phyloP scores from a whole-genome alignment of 257 asterid genomes.

The Osmanthus fragrans region DNA sequence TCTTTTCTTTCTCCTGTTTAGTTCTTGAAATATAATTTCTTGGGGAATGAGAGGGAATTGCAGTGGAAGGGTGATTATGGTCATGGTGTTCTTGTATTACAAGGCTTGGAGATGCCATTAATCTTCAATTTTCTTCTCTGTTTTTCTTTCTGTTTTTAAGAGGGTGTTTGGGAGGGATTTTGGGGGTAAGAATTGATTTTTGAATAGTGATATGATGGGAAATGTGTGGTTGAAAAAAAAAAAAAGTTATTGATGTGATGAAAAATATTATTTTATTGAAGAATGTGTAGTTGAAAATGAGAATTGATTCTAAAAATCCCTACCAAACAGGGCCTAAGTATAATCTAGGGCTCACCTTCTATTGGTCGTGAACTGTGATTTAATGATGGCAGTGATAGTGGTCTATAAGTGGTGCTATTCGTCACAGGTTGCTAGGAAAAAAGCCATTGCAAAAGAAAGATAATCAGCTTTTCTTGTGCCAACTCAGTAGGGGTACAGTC shows the following conservation, averaged over 20 bases:
- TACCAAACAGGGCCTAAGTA: no score
- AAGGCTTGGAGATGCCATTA: background rate
- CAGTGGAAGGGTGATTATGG: background rate
- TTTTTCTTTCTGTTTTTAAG: background rate
- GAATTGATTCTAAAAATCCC: no score
- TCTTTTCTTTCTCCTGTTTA: background rate
- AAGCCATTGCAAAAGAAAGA: background rate
- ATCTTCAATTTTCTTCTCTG: background rate
- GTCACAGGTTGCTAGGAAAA: background rate
- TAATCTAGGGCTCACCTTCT: background rate
- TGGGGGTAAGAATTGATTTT: no score
- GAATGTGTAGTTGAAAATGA: no score
- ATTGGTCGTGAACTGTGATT: background rate
- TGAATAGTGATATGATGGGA: no score
- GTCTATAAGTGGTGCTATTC: background rate
- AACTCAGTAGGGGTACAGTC: background rate
- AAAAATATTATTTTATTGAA: no score
- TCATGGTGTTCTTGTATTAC: background rate
- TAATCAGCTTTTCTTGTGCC: background rate
- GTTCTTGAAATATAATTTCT: background rate
- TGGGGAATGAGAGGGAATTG: background rate
- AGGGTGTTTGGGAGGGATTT: no score
- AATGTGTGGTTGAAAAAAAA: no score
- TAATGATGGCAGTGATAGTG: background rate
- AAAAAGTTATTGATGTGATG: no score